These are phyloP conservation scores for Coix lacrymajobi DNA, from an alignment of 176 grass and related monocot genomes.

Conservation along the genomic window DNA sequence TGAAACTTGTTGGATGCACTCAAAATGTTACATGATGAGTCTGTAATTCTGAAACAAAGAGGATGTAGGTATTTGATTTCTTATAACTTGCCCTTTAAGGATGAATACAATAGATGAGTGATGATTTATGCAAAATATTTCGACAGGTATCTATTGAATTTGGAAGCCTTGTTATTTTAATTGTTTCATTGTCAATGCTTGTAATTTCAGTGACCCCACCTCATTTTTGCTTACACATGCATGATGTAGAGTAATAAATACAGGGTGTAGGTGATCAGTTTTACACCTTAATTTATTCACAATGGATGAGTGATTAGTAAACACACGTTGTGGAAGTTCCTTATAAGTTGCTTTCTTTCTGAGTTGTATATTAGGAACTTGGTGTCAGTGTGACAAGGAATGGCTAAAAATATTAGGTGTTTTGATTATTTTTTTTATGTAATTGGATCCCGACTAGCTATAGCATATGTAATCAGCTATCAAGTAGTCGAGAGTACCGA, in stretches of 20 bases:
- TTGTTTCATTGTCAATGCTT: neutral
- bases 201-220: neutral
- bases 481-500: too few species aligned
- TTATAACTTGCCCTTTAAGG: neutral
- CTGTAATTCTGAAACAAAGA: conserved; percentile 54
- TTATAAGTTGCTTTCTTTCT: too few species aligned
- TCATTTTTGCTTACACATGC: neutral
- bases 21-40: conserved; percentile 59
- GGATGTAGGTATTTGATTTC: conserved; percentile 52
- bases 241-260: neutral
- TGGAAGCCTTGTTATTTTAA: neutral
- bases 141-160: conserved; percentile 40
- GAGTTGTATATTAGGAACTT: too few species aligned
- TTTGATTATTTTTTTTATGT: too few species aligned
- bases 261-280: too few species aligned
- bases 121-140: conserved; percentile 14
- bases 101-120: neutral
- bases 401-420: too few species aligned
- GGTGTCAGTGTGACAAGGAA: too few species aligned
- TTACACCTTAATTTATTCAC: too few species aligned
- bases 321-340: too few species aligned
- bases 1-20: conserved; percentile 75
- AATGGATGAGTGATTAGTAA: too few species aligned
- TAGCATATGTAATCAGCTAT: too few species aligned
- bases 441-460: too few species aligned